Base-by-base conservation (phyloP, 371 early-diverging fungal genomes). In the Mucor mucedo region DNA sequence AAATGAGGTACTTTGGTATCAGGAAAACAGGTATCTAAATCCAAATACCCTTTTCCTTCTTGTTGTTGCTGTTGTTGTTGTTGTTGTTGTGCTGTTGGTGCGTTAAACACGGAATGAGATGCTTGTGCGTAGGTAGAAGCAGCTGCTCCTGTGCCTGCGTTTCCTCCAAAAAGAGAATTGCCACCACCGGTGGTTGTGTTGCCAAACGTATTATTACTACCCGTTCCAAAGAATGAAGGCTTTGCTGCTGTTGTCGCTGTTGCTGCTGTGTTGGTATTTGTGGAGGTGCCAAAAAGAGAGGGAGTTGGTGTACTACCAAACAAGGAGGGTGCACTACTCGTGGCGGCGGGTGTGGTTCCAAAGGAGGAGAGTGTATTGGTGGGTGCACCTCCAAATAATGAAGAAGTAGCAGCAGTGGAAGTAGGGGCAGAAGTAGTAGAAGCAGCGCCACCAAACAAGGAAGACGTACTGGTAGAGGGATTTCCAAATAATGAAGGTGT, bases 41-140 rank as follows among this genome's bases (percentile, higher is more conserved):
- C 66, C 7, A 69, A 54, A 11, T 69, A 44, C 9, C 28, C 40
- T 27, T 47, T 13, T 21, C 61, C 52, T 33, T 67, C 65, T 41
- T 68, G 66, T 40, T 68, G 71, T 44, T 66, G 68, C 35, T 70
- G 75, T 53, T 67, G 68, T 58, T 68, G 66, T 40, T 68, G 71
- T 44, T 66, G 68, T 41, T 70, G 75, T 53, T 67, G 68, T 58
- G 5, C 27, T 7, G 21, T 49, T 33, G 16, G 35, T 39, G 28
- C 30, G 44, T 44, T 32, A 42, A 41, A 41, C 2, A 44, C 21
- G 11, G 49, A 48, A 11, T 48, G 21, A 21, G 21, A 21, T 21
- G 21, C 21, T 21, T n/a, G 40, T 39, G 40, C 40, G 40, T 8
- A 39, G 11, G 42, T n/a, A 11, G 42, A 9, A 4, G 42, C 4